Conservation (phyloP, 73 alveolate genomes). For the Paramecium primaurelia region DNA sequence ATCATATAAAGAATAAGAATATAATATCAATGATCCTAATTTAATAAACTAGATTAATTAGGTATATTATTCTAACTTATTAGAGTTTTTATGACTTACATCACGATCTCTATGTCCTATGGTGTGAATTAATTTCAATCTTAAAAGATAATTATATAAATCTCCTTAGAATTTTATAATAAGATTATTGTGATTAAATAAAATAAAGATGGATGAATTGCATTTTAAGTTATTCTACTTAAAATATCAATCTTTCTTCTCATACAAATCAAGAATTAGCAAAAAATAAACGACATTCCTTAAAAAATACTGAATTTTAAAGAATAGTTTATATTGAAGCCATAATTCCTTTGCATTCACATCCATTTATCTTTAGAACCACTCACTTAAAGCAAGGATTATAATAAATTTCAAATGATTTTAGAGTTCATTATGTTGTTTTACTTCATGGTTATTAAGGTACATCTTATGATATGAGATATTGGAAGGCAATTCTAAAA, state of each 20-base stretch:
- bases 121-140: not conserved
- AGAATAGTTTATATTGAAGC: not conserved
- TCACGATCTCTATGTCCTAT: slow-evolving; percentile 1
- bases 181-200: not conserved
- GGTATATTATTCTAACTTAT: not conserved
- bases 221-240: not conserved
- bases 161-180: not conserved
- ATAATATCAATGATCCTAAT: not conserved
- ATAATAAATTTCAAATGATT: slow-evolving; percentile 29
- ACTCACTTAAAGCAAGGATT: slow-evolving; percentile 1
- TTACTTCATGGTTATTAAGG: slow-evolving; percentile 90
- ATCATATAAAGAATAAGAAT: not conserved
- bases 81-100: not conserved
- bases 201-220: slow-evolving; percentile 30
- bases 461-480: slow-evolving; percentile 78
- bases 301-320: not conserved
- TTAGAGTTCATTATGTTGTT: slow-evolving; percentile 65
- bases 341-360: not conserved
- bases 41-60: not conserved
- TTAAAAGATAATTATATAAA: not conserved
- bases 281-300: not conserved
- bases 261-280: not conserved
- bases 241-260: not conserved
- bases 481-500: slow-evolving; percentile 71
- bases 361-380: not conserved